phyloP scores from a whole-genome alignment of 1,284 basidiomycete species.

The Moesziomyces sp. region DNA sequence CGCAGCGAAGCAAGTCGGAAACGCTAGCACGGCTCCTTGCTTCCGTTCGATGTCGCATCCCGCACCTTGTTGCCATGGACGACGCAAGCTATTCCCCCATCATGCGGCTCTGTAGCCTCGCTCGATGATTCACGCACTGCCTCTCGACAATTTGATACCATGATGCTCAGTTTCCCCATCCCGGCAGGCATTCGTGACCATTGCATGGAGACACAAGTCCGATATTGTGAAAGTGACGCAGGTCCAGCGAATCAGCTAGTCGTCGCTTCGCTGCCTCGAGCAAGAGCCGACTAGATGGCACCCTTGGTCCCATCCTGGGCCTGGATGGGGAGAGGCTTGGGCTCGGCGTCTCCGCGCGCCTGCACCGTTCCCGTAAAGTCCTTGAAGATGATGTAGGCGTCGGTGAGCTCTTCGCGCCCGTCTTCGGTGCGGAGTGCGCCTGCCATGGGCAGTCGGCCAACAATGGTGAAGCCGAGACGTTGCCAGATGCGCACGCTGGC shows the following conservation, averaged over 20 bases:
- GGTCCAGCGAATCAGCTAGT: too few relatives aligned
- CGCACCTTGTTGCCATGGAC: neutral
- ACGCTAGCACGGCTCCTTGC: too few relatives aligned
- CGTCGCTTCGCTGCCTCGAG: too few relatives aligned
- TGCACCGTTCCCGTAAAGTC: slow-evolving; percentile 71
- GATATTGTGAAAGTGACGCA: neutral
- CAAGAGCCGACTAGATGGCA: neutral
- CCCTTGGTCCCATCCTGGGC: slow-evolving; percentile 14
- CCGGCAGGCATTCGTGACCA: neutral
- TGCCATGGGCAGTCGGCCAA: slow-evolving; percentile 84
- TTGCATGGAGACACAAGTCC: neutral
- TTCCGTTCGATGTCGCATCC: too few relatives aligned
- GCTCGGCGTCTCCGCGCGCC: slow-evolving; percentile 3
- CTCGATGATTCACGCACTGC: slow-evolving; percentile 5
- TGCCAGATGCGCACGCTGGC: slow-evolving; percentile 87
- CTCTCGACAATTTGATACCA: slow-evolving; percentile 31
- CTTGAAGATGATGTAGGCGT: slow-evolving; percentile 87
- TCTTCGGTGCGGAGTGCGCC: slow-evolving; percentile 75
- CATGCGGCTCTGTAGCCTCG: slow-evolving; percentile 19
- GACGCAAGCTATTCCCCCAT: neutral
- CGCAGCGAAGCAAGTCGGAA: neutral
- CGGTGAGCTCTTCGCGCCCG: slow-evolving; percentile 80
- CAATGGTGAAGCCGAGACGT: slow-evolving; percentile 80
- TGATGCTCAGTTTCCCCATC: neutral
- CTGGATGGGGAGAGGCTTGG: slow-evolving; percentile 10